Percentiles rank a stretch among this genome's conserved stretches.
Conservation (phyloP, 305 asterid genomes). For the Ajuga reptans region DNA sequence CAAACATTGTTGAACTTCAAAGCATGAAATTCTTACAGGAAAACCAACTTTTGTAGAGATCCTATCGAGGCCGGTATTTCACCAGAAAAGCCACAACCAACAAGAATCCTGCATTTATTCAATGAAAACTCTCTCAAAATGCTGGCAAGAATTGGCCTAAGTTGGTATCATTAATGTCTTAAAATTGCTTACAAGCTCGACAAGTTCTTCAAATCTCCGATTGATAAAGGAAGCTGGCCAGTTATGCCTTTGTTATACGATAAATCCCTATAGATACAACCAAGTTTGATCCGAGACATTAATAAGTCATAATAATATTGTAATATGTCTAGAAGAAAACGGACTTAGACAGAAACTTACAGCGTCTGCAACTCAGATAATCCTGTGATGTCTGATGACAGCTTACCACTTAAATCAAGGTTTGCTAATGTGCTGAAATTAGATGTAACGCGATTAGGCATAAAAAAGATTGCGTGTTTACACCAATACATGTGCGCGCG, state of each 20-base stretch:
- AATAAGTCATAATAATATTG: background rate
- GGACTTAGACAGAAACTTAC: constrained; percentile 31
- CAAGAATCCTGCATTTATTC: constrained; percentile 44
- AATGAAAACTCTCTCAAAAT: background rate
- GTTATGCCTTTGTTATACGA: constrained; percentile 51
- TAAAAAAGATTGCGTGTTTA: too few species aligned
- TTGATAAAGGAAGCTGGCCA: constrained; percentile 49
- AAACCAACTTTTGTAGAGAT: constrained; percentile 42
- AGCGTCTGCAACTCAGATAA: constrained; percentile 42
- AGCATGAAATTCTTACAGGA: constrained; percentile 45
- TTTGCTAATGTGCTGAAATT: constrained; percentile 45
- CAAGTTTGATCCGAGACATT: background rate
- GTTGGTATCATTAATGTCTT: background rate
- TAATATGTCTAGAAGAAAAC: background rate
- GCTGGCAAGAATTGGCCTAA: background rate
- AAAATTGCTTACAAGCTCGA: constrained; percentile 32
- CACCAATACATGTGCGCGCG: background rate
- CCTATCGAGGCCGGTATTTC: constrained; percentile 63
- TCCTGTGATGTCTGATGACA: constrained; percentile 45
- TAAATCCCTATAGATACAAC: constrained; percentile 47
- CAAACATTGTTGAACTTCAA: background rate
- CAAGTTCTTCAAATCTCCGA: constrained; percentile 43
- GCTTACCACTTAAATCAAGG: constrained; percentile 36
- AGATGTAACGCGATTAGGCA: background rate
- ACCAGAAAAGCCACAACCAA: constrained; percentile 74